phyloP scores from a whole-genome alignment of 768 basidiomycete species.

The Cystobasidium ongulense region DNA sequence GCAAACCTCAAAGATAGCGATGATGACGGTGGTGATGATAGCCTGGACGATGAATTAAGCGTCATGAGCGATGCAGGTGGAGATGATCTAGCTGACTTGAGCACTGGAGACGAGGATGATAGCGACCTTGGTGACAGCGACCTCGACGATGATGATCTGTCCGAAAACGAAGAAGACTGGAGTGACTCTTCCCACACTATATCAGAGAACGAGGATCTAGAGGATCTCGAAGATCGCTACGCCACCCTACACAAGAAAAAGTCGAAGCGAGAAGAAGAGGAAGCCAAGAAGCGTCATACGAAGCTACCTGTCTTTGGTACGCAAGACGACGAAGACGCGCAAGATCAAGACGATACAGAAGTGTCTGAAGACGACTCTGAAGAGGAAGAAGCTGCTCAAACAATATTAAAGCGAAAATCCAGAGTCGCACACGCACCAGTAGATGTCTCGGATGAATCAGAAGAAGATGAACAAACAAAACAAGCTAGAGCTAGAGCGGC shows the following conservation, averaged over 20 bases:
- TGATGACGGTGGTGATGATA: conserved; percentile 27
- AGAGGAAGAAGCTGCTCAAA: neutral
- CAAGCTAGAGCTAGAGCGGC: neutral
- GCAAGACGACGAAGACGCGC: neutral
- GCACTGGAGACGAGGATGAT: neutral
- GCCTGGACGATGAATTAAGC: conserved; percentile 31
- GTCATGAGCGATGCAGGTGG: conserved; percentile 24
- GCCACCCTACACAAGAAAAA: neutral
- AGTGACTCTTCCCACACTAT: neutral
- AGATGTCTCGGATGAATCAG: neutral
- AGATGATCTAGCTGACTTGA: conserved; percentile 8
- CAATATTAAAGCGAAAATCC: neutral
- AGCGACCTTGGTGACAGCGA: neutral
- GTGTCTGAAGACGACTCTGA: conserved; percentile 6
- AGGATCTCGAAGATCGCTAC: conserved; percentile 10
- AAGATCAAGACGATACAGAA: conserved; percentile 24
- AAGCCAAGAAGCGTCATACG: neutral
- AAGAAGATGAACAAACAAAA: conserved; percentile 7
- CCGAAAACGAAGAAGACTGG: conserved; percentile 2
- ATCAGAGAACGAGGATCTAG: conserved; percentile 15
- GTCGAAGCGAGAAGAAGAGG: conserved; percentile 7
- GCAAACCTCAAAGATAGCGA: conserved; percentile 16
- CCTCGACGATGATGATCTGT: neutral
- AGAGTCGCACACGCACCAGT: conserved; percentile 16
- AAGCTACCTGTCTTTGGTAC: conserved; percentile 9